These are phyloP conservation scores for Mycena amicta DNA, from an alignment of 768 basidiomycete genomes.

Conservation along the genomic window DNA sequence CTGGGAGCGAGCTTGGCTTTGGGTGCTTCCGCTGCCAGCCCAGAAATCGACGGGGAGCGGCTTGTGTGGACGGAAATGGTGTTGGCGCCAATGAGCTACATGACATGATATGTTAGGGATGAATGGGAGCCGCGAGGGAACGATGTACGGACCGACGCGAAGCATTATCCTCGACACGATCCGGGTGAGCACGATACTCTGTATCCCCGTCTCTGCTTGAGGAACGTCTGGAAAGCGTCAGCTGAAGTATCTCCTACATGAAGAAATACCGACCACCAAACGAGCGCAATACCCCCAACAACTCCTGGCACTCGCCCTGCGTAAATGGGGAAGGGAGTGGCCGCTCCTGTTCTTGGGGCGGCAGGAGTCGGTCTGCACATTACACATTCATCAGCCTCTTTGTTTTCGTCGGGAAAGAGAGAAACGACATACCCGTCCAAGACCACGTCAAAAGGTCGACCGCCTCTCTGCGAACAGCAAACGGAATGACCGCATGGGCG, in stretches of 20 bases:
- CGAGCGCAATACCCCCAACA: conserved; percentile 60
- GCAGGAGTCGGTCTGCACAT: conserved; percentile 64
- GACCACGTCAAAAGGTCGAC: conserved; percentile 80
- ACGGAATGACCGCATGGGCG: conserved; percentile 63
- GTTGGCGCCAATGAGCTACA: conserved; percentile 70
- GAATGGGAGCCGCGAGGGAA: too few relatives aligned
- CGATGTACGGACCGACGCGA: conserved; percentile 69
- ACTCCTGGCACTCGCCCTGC: conserved; percentile 77
- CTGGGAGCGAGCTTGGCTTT: conserved; percentile 34
- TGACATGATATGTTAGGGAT: too few relatives aligned
- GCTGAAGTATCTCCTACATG: too few relatives aligned
- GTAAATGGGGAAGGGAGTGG: conserved; percentile 67
- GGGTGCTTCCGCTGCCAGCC: too few relatives aligned
- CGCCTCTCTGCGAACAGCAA: conserved; percentile 64
- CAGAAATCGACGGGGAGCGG: conserved; percentile 65
- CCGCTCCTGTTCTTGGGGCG: conserved; percentile 49
- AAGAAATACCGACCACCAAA: conserved; percentile 32
- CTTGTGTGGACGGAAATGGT: conserved; percentile 68
- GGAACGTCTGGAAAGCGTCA: not conserved
- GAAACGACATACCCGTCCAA: conserved; percentile 56
- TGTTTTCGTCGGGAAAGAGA: conserved; percentile 1
- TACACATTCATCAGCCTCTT: not conserved
- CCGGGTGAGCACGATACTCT: conserved; percentile 57
- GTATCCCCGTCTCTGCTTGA: conserved; percentile 42
- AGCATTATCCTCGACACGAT: conserved; percentile 70